Conservation (phyloP, 768 basidiomycete genomes). For the Trametes punicea region DNA sequence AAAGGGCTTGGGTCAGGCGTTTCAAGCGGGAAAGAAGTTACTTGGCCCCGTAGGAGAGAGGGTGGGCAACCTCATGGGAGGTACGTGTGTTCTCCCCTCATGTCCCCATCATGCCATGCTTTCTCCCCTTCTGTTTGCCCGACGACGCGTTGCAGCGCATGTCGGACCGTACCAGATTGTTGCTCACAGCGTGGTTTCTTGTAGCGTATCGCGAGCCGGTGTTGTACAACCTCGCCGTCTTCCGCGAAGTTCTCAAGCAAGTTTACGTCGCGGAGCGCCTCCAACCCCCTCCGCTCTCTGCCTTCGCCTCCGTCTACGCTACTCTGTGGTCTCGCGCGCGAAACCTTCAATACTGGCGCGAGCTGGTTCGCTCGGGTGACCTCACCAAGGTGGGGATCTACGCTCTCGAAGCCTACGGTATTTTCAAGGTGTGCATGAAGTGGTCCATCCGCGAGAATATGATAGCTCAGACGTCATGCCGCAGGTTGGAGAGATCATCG, state of each 20-base stretch:
- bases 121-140: too few species aligned
- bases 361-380: slow-evolving; percentile 59
- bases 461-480: not conserved
- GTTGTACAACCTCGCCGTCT: slow-evolving; percentile 74
- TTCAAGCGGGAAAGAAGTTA: slow-evolving; percentile 47
- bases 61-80: slow-evolving; percentile 54
- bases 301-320: slow-evolving; percentile 57
- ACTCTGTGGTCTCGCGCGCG: slow-evolving; percentile 61
- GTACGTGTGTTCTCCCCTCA: slow-evolving; percentile 32
- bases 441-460: not conserved
- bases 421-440: slow-evolving; percentile 66
- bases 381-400: slow-evolving; percentile 68
- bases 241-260: slow-evolving; percentile 63
- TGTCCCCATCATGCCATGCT: too few species aligned
- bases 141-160: not conserved
- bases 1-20: slow-evolving; percentile 51
- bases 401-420: slow-evolving; percentile 82
- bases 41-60: slow-evolving; percentile 51
- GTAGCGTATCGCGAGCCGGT: slow-evolving; percentile 75
- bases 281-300: slow-evolving; percentile 59
- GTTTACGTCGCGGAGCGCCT: slow-evolving; percentile 53
- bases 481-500: slow-evolving; percentile 86
- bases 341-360: slow-evolving; percentile 58
- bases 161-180: not conserved
- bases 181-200: too few species aligned